phyloP scores from a whole-genome alignment of 768 basidiomycete species.

The Mycena venus region DNA sequence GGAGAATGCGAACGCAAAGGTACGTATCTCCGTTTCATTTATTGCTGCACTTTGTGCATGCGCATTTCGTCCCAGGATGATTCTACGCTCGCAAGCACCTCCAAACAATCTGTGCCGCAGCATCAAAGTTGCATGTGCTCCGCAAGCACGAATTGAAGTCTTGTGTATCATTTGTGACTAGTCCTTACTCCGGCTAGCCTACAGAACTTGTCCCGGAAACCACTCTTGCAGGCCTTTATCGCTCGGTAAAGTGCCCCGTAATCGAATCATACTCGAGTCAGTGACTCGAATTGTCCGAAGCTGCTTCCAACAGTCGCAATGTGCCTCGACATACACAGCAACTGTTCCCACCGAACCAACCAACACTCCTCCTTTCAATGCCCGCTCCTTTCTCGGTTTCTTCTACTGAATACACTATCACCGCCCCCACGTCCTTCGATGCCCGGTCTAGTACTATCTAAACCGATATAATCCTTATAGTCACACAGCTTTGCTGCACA shows the following conservation, averaged over 20 bases:
- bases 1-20: too few species aligned
- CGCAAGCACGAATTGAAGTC: too few species aligned
- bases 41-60: too few species aligned
- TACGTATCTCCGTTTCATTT: too few species aligned
- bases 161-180: too few species aligned
- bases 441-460: constrained; percentile 43
- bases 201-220: neutral
- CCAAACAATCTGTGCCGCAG: too few species aligned
- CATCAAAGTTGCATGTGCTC: too few species aligned
- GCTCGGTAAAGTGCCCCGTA: constrained; percentile 25
- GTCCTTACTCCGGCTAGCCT: neutral
- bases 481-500: too few species aligned
- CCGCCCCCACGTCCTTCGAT: constrained; percentile 45
- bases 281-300: constrained; percentile 32
- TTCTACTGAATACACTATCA: constrained; percentile 30
- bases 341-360: neutral
- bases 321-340: constrained; percentile 42
- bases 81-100: too few species aligned
- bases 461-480: too few species aligned
- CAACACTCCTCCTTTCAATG: constrained; percentile 42
- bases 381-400: constrained; percentile 27
- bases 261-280: constrained; percentile 30
- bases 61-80: too few species aligned
- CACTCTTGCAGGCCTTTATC: constrained; percentile 29
- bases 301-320: too few species aligned